Conservation (phyloP, 371 early-diverging fungal genomes). For the Rhizopus stolonifer region DNA sequence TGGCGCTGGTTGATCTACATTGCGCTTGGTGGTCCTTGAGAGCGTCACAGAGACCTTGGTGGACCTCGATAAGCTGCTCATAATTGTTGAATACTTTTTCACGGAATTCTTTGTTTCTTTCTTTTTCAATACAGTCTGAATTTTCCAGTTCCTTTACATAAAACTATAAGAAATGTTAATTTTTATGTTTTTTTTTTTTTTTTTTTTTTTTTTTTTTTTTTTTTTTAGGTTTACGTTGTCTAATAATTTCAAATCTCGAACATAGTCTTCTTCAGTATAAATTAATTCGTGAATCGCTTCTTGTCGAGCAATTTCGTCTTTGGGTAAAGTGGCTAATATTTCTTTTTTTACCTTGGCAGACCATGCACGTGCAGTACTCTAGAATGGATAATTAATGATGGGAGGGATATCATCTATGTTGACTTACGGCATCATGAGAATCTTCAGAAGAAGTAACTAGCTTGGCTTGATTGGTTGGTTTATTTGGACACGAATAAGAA, state of each 20-base stretch:
- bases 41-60: conserved; percentile 65
- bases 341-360: conserved; percentile 68
- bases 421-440: conserved; percentile 43
- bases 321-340: conserved; percentile 66
- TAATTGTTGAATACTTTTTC: conserved; percentile 82
- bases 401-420: too few relatives aligned
- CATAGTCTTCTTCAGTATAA: conserved; percentile 86
- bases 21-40: conserved; percentile 53
- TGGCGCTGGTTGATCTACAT: conserved; percentile 48
- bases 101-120: conserved; percentile 66
- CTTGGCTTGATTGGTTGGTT: conserved; percentile 14
- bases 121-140: conserved; percentile 43
- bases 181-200: background rate
- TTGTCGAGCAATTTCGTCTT: conserved; percentile 84
- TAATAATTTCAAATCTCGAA: conserved; percentile 62
- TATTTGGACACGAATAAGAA: conserved; percentile 43
- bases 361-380: conserved; percentile 53
- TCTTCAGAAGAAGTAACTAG: conserved; percentile 22
- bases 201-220: too few relatives aligned
- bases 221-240: too few relatives aligned
- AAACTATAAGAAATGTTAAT: background rate
- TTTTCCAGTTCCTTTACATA: conserved; percentile 16
- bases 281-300: conserved; percentile 93
- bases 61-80: conserved; percentile 67
- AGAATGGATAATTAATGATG: too few relatives aligned